These are phyloP conservation scores for Nicotiana benthamiana DNA, from an alignment of 257 asterid species.

Conservation along the genomic window DNA sequence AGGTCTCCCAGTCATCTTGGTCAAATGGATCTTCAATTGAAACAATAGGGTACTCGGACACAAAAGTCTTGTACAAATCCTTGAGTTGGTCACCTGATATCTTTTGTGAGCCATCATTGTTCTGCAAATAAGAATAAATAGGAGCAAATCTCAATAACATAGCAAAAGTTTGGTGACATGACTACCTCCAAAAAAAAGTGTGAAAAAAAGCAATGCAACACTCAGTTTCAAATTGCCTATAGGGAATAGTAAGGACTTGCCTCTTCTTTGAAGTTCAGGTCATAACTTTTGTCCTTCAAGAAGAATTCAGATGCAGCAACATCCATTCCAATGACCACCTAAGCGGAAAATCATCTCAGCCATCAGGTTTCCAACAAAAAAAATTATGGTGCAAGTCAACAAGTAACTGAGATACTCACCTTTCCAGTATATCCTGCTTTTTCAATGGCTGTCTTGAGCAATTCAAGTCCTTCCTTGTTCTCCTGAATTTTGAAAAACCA, in stretches of 20 bases:
- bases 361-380: neutral
- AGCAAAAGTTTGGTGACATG: neutral
- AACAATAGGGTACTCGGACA: conserved; percentile 74
- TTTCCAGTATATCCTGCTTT: conserved; percentile 91
- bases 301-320: conserved; percentile 99
- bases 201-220: neutral
- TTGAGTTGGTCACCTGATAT: conserved; percentile 88
- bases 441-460: conserved; percentile 90
- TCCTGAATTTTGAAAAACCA: conserved; percentile 42
- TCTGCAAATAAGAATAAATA: conserved; percentile 33
- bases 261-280: conserved; percentile 97
- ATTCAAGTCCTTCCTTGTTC: conserved; percentile 97
- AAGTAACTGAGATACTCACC: conserved; percentile 28
- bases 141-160: neutral
- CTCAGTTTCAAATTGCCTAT: neutral
- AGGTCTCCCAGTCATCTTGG: conserved; percentile 96
- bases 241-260: conserved; percentile 18
- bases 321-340: conserved; percentile 99
- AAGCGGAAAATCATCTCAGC: neutral
- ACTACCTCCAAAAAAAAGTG: neutral
- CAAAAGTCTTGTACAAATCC: conserved; percentile 87
- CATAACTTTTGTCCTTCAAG: conserved; percentile 66
- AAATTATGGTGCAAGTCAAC: neutral
- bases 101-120: conserved; percentile 69
- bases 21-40: conserved; percentile 97